Conservation (phyloP, 768 basidiomycete species). For the Tylopilus balloui region DNA sequence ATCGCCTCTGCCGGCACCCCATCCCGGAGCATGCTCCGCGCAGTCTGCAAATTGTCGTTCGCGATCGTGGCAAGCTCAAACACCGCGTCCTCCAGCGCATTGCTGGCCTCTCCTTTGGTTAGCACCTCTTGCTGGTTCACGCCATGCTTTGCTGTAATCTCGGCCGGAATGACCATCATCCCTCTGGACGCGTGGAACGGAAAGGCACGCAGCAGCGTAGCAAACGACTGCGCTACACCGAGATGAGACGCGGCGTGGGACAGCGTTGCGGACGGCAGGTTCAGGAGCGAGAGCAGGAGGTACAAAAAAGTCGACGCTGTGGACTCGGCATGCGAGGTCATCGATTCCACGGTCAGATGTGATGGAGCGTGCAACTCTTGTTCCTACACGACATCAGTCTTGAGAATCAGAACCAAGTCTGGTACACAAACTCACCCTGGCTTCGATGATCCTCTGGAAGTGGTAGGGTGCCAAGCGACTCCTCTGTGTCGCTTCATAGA, state of each 20-base stretch:
- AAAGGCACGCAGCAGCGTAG: conserved; percentile 68
- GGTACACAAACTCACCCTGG: conserved; percentile 51
- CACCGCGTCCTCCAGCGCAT: conserved; percentile 70
- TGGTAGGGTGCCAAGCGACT: conserved; percentile 65
- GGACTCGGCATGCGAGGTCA: conserved; percentile 72
- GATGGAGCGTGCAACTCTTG: conserved; percentile 60
- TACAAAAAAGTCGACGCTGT: conserved; percentile 78
- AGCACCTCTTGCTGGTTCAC: conserved; percentile 81
- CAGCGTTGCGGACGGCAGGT: conserved; percentile 49
- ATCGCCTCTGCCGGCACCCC: conserved; percentile 54
- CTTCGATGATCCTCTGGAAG: conserved; percentile 78
- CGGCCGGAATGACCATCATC: conserved; percentile 72
- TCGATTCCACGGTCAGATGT: conserved; percentile 62
- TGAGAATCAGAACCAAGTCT: conserved; percentile 10
- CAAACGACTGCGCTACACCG: conserved; percentile 66
- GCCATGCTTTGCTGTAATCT: conserved; percentile 73
- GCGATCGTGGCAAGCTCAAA: conserved; percentile 80
- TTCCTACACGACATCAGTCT: conserved; percentile 42
- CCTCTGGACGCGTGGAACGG: conserved; percentile 73
- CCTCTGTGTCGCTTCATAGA: conserved; percentile 51
- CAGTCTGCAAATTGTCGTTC: conserved; percentile 75
- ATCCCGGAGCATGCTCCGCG: conserved; percentile 62
- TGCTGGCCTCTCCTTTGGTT: conserved; percentile 46
- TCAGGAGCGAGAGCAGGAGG: conserved; percentile 64
- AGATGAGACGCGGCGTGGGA: conserved; percentile 82